phyloP scores from a whole-genome alignment of 2,329 filamentous ascomycete species.

The Colletotrichum sp. region DNA sequence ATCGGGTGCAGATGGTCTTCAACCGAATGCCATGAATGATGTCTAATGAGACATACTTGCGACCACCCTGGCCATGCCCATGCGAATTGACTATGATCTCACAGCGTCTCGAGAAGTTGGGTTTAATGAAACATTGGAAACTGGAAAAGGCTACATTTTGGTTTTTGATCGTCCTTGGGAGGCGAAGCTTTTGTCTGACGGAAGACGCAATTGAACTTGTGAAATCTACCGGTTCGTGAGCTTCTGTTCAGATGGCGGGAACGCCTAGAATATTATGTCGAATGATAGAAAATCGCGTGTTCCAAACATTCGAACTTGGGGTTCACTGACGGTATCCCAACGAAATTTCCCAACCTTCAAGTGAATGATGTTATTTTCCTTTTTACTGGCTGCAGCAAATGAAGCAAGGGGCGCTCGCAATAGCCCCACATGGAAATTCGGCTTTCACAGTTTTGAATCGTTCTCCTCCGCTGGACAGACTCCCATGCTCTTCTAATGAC shows the following conservation, averaged over 20 bases:
- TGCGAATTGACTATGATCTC: neutral
- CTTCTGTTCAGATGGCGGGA: too few species aligned
- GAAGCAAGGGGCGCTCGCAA: neutral
- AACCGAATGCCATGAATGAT: neutral
- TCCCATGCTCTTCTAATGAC: fast-evolving
- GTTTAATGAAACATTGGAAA: fast-evolving
- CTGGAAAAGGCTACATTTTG: neutral
- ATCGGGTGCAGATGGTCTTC: neutral
- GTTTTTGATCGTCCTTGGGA: neutral
- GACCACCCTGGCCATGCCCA: neutral
- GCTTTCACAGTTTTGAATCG: neutral
- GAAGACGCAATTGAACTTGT: neutral
- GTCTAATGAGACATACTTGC: neutral
- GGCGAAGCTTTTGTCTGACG: neutral
- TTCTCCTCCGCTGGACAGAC: neutral
- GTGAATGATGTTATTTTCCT: neutral
- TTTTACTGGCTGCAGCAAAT: neutral
- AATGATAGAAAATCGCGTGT: too few species aligned
- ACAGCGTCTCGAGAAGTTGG: neutral
- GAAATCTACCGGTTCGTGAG: too few species aligned
- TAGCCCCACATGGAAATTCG: neutral
- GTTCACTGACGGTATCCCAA: too few species aligned
- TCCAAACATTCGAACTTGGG: too few species aligned
- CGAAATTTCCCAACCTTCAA: neutral
- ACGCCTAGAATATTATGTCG: too few species aligned